Evolutionary conservation across 352 stramenopile species (phyloP).

Genomic region (Phytophthora kernoviae): DNA sequence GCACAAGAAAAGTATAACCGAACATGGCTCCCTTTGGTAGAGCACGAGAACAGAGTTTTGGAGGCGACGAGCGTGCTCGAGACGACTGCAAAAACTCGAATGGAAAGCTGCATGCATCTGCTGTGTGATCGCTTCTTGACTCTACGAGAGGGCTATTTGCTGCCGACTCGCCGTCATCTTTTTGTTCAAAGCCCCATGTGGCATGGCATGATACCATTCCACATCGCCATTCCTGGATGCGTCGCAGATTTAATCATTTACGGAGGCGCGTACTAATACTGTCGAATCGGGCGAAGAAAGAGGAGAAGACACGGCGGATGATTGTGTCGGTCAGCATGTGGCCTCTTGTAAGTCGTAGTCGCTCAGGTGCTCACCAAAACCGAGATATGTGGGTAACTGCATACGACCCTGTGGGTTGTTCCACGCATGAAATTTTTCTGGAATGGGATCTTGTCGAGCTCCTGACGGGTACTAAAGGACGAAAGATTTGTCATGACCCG

Average conservation of each 20-base stretch:
- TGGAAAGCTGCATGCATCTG: conserved; percentile 38
- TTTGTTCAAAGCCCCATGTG: conserved; percentile 45
- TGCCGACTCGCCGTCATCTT: conserved; percentile 56
- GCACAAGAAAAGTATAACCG: conserved; percentile 45
- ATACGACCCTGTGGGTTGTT: conserved; percentile 51
- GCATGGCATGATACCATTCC: conserved; percentile 26
- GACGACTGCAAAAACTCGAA: conserved; percentile 21
- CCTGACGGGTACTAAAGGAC: conserved; percentile 33
- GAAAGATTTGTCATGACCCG: conserved; percentile 16
- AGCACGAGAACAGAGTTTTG: conserved; percentile 24
- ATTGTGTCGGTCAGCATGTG: conserved; percentile 58
- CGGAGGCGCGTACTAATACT: conserved; percentile 43
- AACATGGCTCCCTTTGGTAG: conserved; percentile 30
- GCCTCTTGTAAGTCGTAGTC: conserved; percentile 8
- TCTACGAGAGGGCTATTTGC: conserved; percentile 45
- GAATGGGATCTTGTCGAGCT: conserved; percentile 71
- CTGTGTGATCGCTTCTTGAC: conserved; percentile 48
- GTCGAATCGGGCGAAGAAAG: conserved; percentile 23
- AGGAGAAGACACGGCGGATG: conserved; percentile 31
- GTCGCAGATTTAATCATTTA: conserved; percentile 46
- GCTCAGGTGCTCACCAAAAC: neutral
- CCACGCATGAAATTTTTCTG: conserved; percentile 62
- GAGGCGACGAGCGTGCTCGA: conserved; percentile 36
- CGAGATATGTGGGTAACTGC: conserved; percentile 51
- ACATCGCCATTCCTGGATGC: conserved; percentile 55